Base-by-base conservation (phyloP, 169 alveolate species). In the Plasmodium coatneyi region DNA sequence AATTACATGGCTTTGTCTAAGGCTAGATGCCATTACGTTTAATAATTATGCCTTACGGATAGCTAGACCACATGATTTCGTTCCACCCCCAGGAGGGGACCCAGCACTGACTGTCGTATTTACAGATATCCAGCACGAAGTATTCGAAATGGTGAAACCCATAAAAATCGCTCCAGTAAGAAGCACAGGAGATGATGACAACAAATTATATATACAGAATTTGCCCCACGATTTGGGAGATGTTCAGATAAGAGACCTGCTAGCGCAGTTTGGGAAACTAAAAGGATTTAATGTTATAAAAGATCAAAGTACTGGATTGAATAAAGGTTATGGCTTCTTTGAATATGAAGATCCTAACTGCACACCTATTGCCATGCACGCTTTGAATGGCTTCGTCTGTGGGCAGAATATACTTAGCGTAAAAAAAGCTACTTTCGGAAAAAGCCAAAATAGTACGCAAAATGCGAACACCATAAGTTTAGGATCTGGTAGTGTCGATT, bases 321-420 rank as follows among this genome's bases (percentile, higher is more conserved):
- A 96, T 92, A 97, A 96, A 87, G 98, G 98, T 49, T 96, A 96
- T 93, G 98, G 98, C 10, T 96, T 97, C 80, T 96, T 97, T 52
- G 98, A 97, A 93, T 97, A 94, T 82, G 98, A 97, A 84, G 98
- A 97, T 86, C 91, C 96, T 43, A 95, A 96, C 22, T 95, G 96
- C 34, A 96, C 98, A 41, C 97, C 97, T 76, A 92, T 95, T 86
- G 98, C 98, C 34, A 96, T 97, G 43, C 93, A 95, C 54, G 98
- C 96, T 70, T 72, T 94, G 95, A 95, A 94, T 82, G 98, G 97
- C 71, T 71, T 84, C 41, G 97, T 86, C n/a, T 82, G 95, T 60
- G 97, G 93, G 43, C 84, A 84, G 60, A 93, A 95, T 32, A 95
- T 84, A 3, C 83, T 95, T n/a, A 92, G 94, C 80, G 97, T 95